These are phyloP conservation scores for Hygrophorus russula DNA, from an alignment of 768 basidiomycete species.

Conservation along the genomic window DNA sequence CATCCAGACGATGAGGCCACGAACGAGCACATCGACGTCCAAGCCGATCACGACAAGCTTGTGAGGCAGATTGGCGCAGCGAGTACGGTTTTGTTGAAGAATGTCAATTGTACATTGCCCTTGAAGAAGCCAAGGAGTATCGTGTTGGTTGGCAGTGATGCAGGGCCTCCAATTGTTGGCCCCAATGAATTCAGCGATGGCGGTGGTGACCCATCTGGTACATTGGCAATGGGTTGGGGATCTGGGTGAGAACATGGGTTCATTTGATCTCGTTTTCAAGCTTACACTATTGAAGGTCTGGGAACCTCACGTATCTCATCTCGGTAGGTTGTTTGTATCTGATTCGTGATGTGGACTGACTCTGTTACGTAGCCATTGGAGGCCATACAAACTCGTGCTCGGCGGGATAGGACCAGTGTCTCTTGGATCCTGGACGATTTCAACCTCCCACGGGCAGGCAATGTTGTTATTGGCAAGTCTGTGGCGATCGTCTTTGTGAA, in stretches of 20 bases:
- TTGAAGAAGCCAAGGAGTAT: constrained; percentile 46
- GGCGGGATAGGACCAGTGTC: constrained; percentile 51
- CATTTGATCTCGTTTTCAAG: not conserved
- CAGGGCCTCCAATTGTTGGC: constrained; percentile 51
- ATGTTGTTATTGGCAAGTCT: constrained; percentile 35
- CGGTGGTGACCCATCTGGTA: constrained; percentile 40
- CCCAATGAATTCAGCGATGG: constrained; percentile 64
- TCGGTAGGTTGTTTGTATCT: constrained; percentile 33
- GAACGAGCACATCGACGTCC: constrained; percentile 57
- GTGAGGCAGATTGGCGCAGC: constrained; percentile 71
- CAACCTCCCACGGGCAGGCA: constrained; percentile 39
- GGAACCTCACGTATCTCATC: constrained; percentile 68
- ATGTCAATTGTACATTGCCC: constrained; percentile 44
- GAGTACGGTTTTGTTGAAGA: constrained; percentile 70
- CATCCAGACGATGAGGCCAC: constrained; percentile 34
- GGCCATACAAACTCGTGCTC: constrained; percentile 66
- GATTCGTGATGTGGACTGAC: not conserved
- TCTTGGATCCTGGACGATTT: constrained; percentile 65
- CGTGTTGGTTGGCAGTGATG: constrained; percentile 52
- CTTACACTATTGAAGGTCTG: constrained; percentile 29
- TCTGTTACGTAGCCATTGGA: constrained; percentile 75
- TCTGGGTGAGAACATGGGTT: constrained; percentile 37
- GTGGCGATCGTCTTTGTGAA: constrained; percentile 76
- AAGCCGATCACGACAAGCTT: constrained; percentile 53
- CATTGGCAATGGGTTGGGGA: constrained; percentile 90